Conservation (phyloP, 2,329 filamentous ascomycete genomes). For the Aspergillus latus region DNA sequence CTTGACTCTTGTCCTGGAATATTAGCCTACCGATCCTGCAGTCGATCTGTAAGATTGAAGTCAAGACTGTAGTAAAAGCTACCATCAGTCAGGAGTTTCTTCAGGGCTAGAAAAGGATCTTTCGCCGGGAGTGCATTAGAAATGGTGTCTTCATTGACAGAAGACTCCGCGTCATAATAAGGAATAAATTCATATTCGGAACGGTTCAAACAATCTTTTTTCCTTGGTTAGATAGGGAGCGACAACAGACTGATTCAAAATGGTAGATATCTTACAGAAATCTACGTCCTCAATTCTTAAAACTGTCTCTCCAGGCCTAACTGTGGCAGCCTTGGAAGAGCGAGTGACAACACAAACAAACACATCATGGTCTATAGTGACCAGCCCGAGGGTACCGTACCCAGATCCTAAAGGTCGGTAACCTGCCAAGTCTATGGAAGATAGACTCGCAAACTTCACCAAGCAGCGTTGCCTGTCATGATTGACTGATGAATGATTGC, state of each 20-base stretch:
- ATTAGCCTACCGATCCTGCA: slow-evolving; percentile 73
- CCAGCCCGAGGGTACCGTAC: slow-evolving; percentile 83
- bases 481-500: slow-evolving; percentile 38
- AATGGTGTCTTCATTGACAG: slow-evolving; percentile 54
- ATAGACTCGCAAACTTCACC: slow-evolving; percentile 75
- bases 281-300: slow-evolving; percentile 83
- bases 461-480: slow-evolving; percentile 66
- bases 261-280: slow-evolving; percentile 57
- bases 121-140: slow-evolving; percentile 61
- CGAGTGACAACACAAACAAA: slow-evolving; percentile 88
- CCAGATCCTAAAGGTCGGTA: slow-evolving; percentile 77
- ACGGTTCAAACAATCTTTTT: slow-evolving; percentile 79
- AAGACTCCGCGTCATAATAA: slow-evolving; percentile 55
- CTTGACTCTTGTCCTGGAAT: slow-evolving; percentile 9
- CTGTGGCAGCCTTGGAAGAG: slow-evolving; percentile 73
- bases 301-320: slow-evolving; percentile 84
- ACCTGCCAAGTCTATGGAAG: slow-evolving; percentile 67
- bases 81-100: slow-evolving; percentile 87
- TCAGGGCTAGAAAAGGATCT: slow-evolving; percentile 85
- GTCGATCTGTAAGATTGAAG: slow-evolving; percentile 89
- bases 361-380: slow-evolving; percentile 78
- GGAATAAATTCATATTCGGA: slow-evolving; percentile 78
- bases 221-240: slow-evolving; percentile 9
- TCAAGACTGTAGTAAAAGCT: slow-evolving; percentile 99
- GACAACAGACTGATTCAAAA: background rate